Evolutionary conservation across 2,329 filamentous ascomycete species (phyloP).

Genomic region (Epichloe bromicola): DNA sequence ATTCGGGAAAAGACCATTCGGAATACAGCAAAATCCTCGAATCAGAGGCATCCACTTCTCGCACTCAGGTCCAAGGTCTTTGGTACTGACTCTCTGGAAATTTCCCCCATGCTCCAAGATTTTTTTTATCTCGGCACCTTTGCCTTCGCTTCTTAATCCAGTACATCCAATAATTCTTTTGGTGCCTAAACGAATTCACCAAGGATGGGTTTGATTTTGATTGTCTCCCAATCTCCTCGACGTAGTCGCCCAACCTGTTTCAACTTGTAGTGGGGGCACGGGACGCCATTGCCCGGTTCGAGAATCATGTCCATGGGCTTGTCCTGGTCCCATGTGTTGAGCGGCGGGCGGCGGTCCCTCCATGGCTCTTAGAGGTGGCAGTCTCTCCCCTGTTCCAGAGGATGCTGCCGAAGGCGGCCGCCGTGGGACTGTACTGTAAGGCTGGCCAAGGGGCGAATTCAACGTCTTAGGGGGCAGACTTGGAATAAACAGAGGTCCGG

Average conservation of each 20-base stretch:
- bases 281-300: constrained; percentile 24
- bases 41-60: too few relatives aligned
- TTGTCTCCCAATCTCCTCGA: constrained; percentile 13
- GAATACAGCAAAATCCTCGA: not conserved
- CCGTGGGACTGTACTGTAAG: constrained; percentile 22
- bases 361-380: constrained; percentile 35
- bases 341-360: constrained; percentile 20
- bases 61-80: too few relatives aligned
- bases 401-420: constrained; percentile 26
- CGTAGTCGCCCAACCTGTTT: constrained; percentile 25
- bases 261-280: constrained; percentile 18
- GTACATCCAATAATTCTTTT: not conserved
- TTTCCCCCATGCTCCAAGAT: not conserved
- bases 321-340: constrained; percentile 13
- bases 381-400: constrained; percentile 26
- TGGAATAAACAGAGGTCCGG: constrained; percentile 26
- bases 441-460: constrained; percentile 27
- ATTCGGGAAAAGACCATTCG: not conserved
- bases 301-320: constrained; percentile 21
- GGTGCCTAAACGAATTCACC: constrained; percentile 1
- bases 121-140: not conserved
- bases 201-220: constrained; percentile 5
- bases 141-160: not conserved
- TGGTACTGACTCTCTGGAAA: not conserved
- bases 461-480: constrained; percentile 23